phyloP scores from a whole-genome alignment of 2,329 filamentous ascomycete genomes.

The Hypoxylon sp. region DNA sequence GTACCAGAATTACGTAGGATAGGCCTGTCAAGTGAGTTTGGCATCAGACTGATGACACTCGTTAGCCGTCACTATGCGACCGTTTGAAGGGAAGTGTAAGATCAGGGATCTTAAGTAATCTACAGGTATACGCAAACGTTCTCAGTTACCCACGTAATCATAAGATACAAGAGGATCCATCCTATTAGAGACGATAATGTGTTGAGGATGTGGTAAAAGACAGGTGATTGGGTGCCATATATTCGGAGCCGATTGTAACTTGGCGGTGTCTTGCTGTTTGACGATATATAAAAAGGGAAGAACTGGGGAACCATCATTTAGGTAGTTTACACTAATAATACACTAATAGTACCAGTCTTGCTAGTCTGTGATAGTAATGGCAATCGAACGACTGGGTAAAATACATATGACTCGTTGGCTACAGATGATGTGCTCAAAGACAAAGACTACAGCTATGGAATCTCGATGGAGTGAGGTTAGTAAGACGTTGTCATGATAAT shows the following conservation, averaged over 20 bases:
- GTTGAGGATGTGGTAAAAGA: conserved; percentile 32
- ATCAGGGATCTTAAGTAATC: neutral
- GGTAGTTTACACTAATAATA: neutral
- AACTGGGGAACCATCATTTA: conserved; percentile 1
- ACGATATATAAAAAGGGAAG: neutral
- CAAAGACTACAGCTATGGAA: neutral
- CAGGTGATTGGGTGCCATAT: conserved; percentile 44
- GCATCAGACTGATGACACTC: conserved; percentile 23
- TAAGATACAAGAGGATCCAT: neutral
- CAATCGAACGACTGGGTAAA: conserved; percentile 15
- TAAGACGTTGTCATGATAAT: neutral
- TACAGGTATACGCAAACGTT: conserved; percentile 19
- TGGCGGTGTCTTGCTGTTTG: conserved; percentile 6
- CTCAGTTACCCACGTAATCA: conserved; percentile 9
- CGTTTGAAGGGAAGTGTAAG: conserved; percentile 17
- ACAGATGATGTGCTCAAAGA: conserved; percentile 20
- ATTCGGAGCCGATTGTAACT: conserved; percentile 42
- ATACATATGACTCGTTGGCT: conserved; percentile 18
- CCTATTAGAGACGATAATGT: conserved; percentile 12
- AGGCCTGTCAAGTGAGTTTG: conserved; percentile 23
- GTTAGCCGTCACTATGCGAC: conserved; percentile 23
- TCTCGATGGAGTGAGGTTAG: neutral
- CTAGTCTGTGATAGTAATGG: neutral
- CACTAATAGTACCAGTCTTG: neutral
- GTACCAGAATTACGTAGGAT: conserved; percentile 17